A percentile compares a stretch with the other conserved stretches of the same genome.
These are phyloP conservation scores for Aplosporella prunicola DNA, from an alignment of 2,329 filamentous ascomycete genomes.

Conservation along the genomic window DNA sequence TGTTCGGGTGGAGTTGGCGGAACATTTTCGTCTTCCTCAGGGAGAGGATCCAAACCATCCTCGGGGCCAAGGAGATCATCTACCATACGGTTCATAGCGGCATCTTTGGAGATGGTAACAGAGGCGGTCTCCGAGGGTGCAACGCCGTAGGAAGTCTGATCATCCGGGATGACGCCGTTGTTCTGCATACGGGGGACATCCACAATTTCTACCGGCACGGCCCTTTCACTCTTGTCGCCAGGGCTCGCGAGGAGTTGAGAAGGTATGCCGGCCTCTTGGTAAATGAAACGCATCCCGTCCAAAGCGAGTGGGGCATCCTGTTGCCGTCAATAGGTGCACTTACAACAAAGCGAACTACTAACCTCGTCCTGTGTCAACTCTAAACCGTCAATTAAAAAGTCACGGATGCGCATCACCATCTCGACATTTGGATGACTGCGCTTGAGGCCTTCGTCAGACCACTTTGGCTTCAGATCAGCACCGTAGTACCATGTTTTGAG, in stretches of 20 bases:
- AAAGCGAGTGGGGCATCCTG: constrained; percentile 40
- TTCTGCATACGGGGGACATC: constrained; percentile 3
- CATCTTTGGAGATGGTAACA: constrained; percentile 35
- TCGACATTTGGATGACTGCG: constrained; percentile 51
- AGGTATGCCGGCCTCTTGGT: constrained; percentile 43
- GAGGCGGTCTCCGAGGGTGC: constrained; percentile 41
- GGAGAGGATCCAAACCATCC: constrained; percentile 30
- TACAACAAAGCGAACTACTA: constrained; percentile 15
- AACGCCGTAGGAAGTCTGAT: constrained; percentile 26
- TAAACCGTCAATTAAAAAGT: constrained; percentile 53
- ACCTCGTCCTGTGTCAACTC: constrained; percentile 44
- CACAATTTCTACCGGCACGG: constrained; percentile 20
- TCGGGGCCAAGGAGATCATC: constrained; percentile 43
- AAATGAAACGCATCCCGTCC: constrained; percentile 42
- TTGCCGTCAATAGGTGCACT: constrained; percentile 17
- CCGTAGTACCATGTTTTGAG: constrained; percentile 43
- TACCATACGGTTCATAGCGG: constrained; percentile 49
- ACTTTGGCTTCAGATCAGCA: constrained; percentile 41
- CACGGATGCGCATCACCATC: constrained; percentile 56
- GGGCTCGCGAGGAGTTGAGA: constrained; percentile 42
- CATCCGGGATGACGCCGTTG: constrained; percentile 21
- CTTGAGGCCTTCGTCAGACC: constrained; percentile 41
- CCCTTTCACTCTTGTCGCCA: constrained; percentile 25
- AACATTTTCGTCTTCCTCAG: constrained; percentile 35
- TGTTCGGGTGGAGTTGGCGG: constrained; percentile 40